Evolutionary conservation across 768 basidiomycete genomes (phyloP).

Genomic region (Phallus indusiatus): DNA sequence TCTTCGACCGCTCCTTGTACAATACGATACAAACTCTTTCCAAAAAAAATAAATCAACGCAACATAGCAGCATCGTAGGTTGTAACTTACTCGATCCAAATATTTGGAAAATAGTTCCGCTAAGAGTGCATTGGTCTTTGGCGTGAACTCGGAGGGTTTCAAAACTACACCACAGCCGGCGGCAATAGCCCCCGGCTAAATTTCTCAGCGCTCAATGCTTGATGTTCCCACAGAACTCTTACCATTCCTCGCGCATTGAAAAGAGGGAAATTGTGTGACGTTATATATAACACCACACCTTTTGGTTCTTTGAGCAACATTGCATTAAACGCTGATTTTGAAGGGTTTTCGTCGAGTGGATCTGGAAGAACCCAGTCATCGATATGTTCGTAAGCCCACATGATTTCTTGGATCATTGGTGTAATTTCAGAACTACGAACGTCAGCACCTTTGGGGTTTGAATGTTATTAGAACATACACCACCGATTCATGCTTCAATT

Average conservation of each 20-base stretch:
- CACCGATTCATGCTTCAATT: constrained; percentile 14
- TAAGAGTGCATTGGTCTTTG: constrained; percentile 12
- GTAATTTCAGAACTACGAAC: constrained; percentile 15
- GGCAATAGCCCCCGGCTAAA: constrained; percentile 18
- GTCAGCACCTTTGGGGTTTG: too few relatives aligned
- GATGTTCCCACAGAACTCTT: background rate
- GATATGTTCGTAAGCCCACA: constrained; percentile 17
- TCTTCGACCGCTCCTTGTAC: constrained; percentile 15
- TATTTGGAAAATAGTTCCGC: constrained; percentile 18
- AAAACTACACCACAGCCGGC: constrained; percentile 18
- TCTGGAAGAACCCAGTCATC: constrained; percentile 22
- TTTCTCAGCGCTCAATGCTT: background rate
- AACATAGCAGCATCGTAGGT: too few relatives aligned
- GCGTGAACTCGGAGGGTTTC: constrained; percentile 20
- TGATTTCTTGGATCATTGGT: constrained; percentile 16
- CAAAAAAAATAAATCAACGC: background rate
- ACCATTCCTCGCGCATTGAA: background rate
- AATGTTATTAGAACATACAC: background rate
- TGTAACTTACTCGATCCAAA: constrained; percentile 14
- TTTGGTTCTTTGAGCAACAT: constrained; percentile 20
- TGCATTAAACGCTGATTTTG: constrained; percentile 14
- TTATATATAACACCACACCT: constrained; percentile 16
- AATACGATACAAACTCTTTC: constrained; percentile 8
- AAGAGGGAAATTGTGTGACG: constrained; percentile 17
- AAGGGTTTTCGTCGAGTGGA: constrained; percentile 13